These are phyloP conservation scores for Pseudonitzschia pungens DNA, from an alignment of 108 stramenopile genomes.

Conservation along the genomic window DNA sequence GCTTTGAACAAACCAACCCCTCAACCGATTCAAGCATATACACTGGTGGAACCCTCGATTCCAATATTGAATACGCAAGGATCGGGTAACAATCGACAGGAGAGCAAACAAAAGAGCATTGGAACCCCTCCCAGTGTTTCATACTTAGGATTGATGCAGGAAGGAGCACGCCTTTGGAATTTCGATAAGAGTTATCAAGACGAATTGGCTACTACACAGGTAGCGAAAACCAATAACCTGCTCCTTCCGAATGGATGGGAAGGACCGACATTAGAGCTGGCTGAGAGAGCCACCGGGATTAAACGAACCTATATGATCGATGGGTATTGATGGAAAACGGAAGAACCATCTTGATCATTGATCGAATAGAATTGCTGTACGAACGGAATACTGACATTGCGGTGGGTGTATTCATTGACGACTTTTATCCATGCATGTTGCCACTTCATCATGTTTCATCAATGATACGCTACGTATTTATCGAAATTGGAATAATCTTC, in stretches of 20 bases:
- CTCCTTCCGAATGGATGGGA: constrained; percentile 36
- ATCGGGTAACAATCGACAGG: not conserved
- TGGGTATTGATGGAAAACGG: not conserved
- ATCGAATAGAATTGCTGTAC: too few relatives aligned
- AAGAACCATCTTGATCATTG: too few relatives aligned
- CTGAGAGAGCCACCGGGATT: constrained; percentile 18
- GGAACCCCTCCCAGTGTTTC: constrained; percentile 51
- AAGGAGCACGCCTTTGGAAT: constrained; percentile 60
- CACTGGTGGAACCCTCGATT: constrained; percentile 37
- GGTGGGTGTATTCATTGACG: too few relatives aligned
- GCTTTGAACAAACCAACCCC: constrained; percentile 5
- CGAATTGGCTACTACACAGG: constrained; percentile 34
- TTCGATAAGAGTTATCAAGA: constrained; percentile 59
- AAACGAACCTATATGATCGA: constrained; percentile 21
- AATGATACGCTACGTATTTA: too few relatives aligned
- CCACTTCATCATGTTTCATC: too few relatives aligned
- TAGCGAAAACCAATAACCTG: constrained; percentile 29
- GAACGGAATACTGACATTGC: too few relatives aligned
- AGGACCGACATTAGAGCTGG: constrained; percentile 37
- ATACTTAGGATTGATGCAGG: constrained; percentile 62
- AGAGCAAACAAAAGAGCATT: not conserved
- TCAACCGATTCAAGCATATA: constrained; percentile 44
- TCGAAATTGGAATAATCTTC: too few relatives aligned
- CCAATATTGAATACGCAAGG: constrained; percentile 22
- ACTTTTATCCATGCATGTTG: too few relatives aligned